Base-by-base conservation (phyloP, 306 rosid species). In the Sindora glabra region DNA sequence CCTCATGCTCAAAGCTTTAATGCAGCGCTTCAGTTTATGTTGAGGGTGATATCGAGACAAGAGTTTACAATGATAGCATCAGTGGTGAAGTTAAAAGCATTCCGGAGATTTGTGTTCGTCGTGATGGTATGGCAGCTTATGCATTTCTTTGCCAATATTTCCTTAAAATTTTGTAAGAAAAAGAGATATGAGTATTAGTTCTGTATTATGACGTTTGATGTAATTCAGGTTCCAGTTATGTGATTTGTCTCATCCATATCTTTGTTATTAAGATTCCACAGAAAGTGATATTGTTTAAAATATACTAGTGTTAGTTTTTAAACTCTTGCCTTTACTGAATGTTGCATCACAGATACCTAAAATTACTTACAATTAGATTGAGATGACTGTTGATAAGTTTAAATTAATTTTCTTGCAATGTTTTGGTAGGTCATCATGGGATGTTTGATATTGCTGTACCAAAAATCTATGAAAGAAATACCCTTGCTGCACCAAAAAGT, bases 21-120 rank as follows among this genome's bases (percentile, higher is more conserved):
- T 79, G 91, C 96, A 92, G 99, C 70, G 80, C 95, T 25, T 74
- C 95, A 10, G 96, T 92, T 39, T 92, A 89, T 65, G 84, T 92
- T 60, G 99, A 92, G 79, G 99, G 99, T 19, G 97, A 92, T 57
- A 92, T 92, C 38, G 97, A 92, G 72, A 86, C 89, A 23, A 89
- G 99, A 80, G 77, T 92, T 75, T 92, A 89, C 80, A 92, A 89
- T 59, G 95, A 89, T 64, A 78, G 79, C 85, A 81, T 92, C 74
- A 86, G 67, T 27, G 99, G 99, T 13, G 89, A 89, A 64, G 90
- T 92, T 48, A 92, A 89, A 76, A 84, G 82, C 76, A 74, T 92
- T 62, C 94, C 99, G 22, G 97, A 92, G 82, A 92, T 92, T 72
- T 84, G 97, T 41, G 63, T 92, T 68, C 95, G 99, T 4, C 85